phyloP scores from a whole-genome alignment of 192 early-diverging fungal genomes.

The Pilobolus umbonatus region DNA sequence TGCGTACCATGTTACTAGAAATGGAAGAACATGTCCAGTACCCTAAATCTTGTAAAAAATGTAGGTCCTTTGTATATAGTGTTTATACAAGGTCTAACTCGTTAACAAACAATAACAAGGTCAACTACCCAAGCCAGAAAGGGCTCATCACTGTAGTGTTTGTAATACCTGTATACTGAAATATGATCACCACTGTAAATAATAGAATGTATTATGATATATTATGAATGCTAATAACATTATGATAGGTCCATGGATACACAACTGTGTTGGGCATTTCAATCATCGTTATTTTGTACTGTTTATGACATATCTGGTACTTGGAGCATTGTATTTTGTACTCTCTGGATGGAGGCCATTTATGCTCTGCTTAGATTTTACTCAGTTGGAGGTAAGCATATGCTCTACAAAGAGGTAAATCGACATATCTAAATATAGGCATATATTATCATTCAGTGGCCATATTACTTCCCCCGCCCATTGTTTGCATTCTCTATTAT shows the following conservation, averaged over 20 bases:
- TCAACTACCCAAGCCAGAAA: conserved; percentile 68
- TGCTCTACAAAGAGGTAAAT: background rate
- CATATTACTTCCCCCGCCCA: conserved; percentile 48
- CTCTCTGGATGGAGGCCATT: conserved; percentile 43
- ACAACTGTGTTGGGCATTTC: conserved; percentile 72
- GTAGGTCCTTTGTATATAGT: conserved; percentile 15
- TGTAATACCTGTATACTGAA: conserved; percentile 71
- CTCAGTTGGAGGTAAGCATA: conserved; percentile 33
- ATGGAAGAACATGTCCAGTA: conserved; percentile 42
- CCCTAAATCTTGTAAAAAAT: conserved; percentile 36
- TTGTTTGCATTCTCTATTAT: conserved; percentile 46
- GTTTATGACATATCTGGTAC: conserved; percentile 57
- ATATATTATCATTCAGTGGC: conserved; percentile 34
- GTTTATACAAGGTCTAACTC: no score
- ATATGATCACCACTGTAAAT: conserved; percentile 63
- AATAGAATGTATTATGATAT: no score
- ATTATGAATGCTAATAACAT: no score
- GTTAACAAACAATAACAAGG: no score
- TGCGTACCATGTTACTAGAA: conserved; percentile 41
- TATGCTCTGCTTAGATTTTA: conserved; percentile 39
- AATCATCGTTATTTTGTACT: conserved; percentile 75
- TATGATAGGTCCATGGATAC: conserved; percentile 76
- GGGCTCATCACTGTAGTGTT: conserved; percentile 76
- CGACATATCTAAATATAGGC: background rate
- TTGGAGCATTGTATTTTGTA: conserved; percentile 45